phyloP scores from a whole-genome alignment of 1,284 basidiomycete genomes.

The Neolentinus lepideus region DNA sequence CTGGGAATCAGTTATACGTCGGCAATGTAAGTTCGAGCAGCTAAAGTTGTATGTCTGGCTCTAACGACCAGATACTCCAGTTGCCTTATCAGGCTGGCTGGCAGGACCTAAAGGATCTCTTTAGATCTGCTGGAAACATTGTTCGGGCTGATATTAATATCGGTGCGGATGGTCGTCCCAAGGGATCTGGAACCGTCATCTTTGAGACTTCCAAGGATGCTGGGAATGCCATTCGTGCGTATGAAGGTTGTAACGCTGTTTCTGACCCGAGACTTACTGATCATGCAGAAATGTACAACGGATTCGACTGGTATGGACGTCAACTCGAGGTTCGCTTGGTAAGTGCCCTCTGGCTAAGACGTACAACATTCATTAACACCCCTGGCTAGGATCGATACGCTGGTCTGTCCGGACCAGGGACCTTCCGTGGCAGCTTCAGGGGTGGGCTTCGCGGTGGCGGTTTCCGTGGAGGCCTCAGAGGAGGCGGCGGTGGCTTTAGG shows the following conservation, averaged over 20 bases:
- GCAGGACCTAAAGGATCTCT: constrained; percentile 98
- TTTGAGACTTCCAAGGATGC: constrained; percentile 91
- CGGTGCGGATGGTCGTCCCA: constrained; percentile 85
- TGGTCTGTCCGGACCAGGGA: constrained; percentile 62
- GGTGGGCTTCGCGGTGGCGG: constrained; percentile 46
- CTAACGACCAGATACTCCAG: constrained; percentile 31
- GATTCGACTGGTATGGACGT: constrained; percentile 91
- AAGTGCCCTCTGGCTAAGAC: constrained; percentile 13
- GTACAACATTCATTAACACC: neutral
- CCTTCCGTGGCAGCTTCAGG: constrained; percentile 54
- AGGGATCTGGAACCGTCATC: constrained; percentile 93
- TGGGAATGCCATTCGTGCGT: constrained; percentile 81
- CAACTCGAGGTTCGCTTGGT: constrained; percentile 91
- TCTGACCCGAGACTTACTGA: neutral
- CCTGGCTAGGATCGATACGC: constrained; percentile 81
- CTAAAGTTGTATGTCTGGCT: neutral
- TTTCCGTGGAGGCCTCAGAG: constrained; percentile 32
- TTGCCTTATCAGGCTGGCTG: constrained; percentile 93
- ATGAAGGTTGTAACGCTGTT: constrained; percentile 2
- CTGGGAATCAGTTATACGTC: constrained; percentile 87
- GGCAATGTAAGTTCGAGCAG: constrained; percentile 63
- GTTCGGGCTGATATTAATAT: constrained; percentile 93
- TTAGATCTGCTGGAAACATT: constrained; percentile 91
- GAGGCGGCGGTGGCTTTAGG: constrained; percentile 47
- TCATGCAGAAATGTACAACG: constrained; percentile 80